Evolutionary conservation across 768 basidiomycete species (phyloP).

Genomic region (Mycena chlorophos): DNA sequence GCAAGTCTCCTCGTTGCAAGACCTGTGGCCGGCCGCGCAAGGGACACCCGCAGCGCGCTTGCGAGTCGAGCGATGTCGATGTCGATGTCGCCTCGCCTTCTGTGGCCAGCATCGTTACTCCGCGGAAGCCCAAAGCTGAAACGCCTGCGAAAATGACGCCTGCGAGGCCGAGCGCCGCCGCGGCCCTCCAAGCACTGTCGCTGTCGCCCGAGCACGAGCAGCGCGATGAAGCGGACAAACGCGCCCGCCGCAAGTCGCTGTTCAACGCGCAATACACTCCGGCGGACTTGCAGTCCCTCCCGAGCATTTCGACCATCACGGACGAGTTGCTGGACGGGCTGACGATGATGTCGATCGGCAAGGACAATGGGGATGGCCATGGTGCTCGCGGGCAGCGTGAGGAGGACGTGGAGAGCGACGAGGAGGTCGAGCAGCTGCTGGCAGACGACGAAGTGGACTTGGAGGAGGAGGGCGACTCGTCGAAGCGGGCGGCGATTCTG

Average conservation of each 20-base stretch:
- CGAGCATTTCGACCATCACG: constrained; percentile 18
- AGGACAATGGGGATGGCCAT: not conserved
- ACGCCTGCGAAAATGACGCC: too few species aligned
- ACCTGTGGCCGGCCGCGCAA: constrained; percentile 22
- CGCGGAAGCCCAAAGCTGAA: too few species aligned
- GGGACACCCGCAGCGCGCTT: constrained; percentile 18
- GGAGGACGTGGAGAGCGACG: not conserved
- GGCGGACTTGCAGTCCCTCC: constrained; percentile 8
- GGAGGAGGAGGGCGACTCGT: not conserved
- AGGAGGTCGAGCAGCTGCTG: not conserved
- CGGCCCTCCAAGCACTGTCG: constrained; percentile 4
- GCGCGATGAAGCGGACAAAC: constrained; percentile 17
- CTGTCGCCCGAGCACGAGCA: constrained; percentile 7
- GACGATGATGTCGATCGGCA: not conserved
- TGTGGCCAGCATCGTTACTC: too few species aligned
- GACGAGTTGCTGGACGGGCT: constrained; percentile 17
- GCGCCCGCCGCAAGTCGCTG: constrained; percentile 11
- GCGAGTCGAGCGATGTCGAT: constrained; percentile 3
- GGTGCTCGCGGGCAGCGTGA: constrained; percentile 5
- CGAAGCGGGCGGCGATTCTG: not conserved
- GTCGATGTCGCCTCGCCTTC: too few species aligned
- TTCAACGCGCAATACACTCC: not conserved
- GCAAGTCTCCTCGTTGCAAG: constrained; percentile 22
- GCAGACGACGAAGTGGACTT: not conserved
- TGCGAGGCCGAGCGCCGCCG: too few species aligned